Base-by-base conservation (phyloP, 331 rosid genomes). In the Saraca asoca region DNA sequence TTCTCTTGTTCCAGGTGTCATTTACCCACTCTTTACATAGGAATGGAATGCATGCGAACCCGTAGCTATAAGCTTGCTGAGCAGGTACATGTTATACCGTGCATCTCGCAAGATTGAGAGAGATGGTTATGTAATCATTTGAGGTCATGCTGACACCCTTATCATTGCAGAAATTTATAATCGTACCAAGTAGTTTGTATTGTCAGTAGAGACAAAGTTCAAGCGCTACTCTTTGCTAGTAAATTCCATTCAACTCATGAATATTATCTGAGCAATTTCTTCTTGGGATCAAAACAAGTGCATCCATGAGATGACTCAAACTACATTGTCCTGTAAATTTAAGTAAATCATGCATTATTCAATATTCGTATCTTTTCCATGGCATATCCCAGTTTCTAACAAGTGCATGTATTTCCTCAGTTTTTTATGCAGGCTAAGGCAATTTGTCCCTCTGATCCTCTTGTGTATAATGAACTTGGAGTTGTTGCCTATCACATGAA, bases 31-130 rank as follows among this genome's bases (percentile, higher is more conserved):
- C 80, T 93, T 74, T 88, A 93, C 82, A 93, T 90, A 78, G 98
- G 98, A 66, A 93, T 93, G 97, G 98, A 90, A 79, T 93, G 95
- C 82, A 86, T 93, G 98, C 85, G 97, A 62, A 93, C 98, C 42
- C 95, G 87, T 85, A 93, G 96, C 73, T 90, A 79, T 72, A 93
- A 93, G 89, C 96, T 93, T 73, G 98, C 97, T 8, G 97, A 90
- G 77, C 95, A 93, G 98, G 98, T 93, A 67, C 56, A 50, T 55
- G 24, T 18, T 52, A 45, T 20, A 48, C n/a, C n/a, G n/a, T n/a
- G n/a, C n/a, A n/a, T n/a, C n/a, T n/a, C n/a, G n/a, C n/a, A n/a
- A n/a, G n/a, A n/a, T n/a, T n/a, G n/a, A n/a, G n/a, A n/a, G n/a
- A n/a, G n/a, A n/a, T n/a, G n/a, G n/a, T n/a, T n/a, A n/a, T n/a